phyloP scores from a whole-genome alignment of 176 grass and related monocot species.

The Lolium rigidum region DNA sequence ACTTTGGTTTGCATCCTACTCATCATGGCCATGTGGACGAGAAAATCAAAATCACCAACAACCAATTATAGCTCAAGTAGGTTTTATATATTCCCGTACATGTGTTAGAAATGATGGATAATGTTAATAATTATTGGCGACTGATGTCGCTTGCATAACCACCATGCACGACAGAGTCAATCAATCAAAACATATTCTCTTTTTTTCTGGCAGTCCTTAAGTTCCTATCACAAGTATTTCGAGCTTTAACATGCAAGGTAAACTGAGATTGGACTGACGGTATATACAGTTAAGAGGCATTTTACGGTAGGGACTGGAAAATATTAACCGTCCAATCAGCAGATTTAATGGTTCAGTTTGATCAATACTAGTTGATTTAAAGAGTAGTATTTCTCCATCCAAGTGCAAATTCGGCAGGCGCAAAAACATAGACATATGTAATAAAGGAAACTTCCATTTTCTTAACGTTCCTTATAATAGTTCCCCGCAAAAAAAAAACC shows the following conservation, averaged over 20 bases:
- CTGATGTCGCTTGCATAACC: slow-evolving; percentile 1
- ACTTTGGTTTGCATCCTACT: background rate
- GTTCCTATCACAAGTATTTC: background rate
- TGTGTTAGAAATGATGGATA: background rate
- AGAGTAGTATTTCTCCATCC: too few relatives aligned
- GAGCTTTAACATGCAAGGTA: background rate
- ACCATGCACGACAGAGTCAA: background rate
- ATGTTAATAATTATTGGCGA: background rate
- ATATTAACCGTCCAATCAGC: too few relatives aligned
- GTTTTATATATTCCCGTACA: background rate
- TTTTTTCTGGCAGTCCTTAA: background rate
- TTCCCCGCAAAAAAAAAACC: too few relatives aligned
- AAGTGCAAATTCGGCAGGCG: too few relatives aligned
- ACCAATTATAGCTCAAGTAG: background rate
- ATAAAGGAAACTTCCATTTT: too few relatives aligned
- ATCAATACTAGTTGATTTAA: too few relatives aligned
- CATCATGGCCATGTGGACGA: slow-evolving; percentile 5
- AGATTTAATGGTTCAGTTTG: too few relatives aligned
- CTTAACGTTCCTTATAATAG: too few relatives aligned
- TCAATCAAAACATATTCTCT: background rate
- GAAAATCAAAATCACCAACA: background rate
- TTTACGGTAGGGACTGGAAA: too few relatives aligned
- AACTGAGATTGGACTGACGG: background rate
- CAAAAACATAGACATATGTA: too few relatives aligned
- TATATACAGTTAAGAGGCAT: too few relatives aligned